Percentiles rank a stretch among this genome's conserved stretches.
phyloP scores from a whole-genome alignment of 2,329 filamentous ascomycete species.

The Xylariaceae sp. region DNA sequence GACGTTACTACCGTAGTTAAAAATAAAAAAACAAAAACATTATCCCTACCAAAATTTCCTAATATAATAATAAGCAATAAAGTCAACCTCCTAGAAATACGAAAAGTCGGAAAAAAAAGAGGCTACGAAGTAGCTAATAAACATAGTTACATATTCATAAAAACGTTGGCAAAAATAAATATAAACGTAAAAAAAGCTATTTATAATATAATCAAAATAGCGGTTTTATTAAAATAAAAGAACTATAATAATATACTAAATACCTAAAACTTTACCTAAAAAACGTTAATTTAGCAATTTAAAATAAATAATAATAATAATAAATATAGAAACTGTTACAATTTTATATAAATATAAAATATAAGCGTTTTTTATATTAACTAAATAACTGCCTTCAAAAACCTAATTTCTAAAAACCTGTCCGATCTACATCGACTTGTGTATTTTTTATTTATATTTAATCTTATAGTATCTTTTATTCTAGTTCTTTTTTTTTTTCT shows the following conservation, averaged over 20 bases:
- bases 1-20: too few relatives aligned
- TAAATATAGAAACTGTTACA: neutral
- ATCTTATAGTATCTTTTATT: neutral
- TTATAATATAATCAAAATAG: neutral
- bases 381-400: neutral
- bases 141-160: neutral
- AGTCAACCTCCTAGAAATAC: neutral
- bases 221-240: too few relatives aligned
- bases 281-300: neutral
- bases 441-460: neutral
- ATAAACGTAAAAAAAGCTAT: neutral
- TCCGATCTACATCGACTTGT: neutral
- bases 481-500: neutral
- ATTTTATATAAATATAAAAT: neutral
- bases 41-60: too few relatives aligned
- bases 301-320: neutral
- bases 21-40: too few relatives aligned
- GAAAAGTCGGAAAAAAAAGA: neutral
- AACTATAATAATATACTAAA: too few relatives aligned
- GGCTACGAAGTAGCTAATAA: neutral
- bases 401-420: neutral
- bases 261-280: too few relatives aligned
- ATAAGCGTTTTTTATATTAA: neutral
- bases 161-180: neutral
- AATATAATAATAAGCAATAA: neutral